A percentile compares a stretch with the other conserved stretches of the same genome.
Conservation (phyloP, 306 rosid genomes). For the Pterocarpus santalinus region DNA sequence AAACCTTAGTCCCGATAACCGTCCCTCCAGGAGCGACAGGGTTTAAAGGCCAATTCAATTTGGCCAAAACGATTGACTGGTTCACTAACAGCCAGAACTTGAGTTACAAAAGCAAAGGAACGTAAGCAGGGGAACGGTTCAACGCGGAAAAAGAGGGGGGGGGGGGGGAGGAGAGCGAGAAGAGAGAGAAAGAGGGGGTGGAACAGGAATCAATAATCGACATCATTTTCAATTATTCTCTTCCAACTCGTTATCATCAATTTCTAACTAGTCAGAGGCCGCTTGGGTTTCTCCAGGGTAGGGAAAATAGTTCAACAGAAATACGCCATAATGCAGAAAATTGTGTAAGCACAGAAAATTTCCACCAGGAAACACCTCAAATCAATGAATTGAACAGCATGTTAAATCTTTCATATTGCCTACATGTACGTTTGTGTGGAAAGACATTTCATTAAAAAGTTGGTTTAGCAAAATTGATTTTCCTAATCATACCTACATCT, state of each 20-base stretch:
- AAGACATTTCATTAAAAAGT: conserved; percentile 33
- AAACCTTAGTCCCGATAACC: not conserved
- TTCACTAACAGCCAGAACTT: not conserved
- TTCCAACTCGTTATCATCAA: conserved; percentile 25
- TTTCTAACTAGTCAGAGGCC: conserved; percentile 4
- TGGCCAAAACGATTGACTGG: not conserved
- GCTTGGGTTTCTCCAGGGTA: conserved; percentile 13
- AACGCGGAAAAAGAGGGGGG: not conserved
- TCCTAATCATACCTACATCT: conserved; percentile 36
- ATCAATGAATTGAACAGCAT: conserved; percentile 46
- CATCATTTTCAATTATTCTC: not conserved
- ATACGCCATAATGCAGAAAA: conserved; percentile 16
- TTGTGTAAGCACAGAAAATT: conserved; percentile 18
- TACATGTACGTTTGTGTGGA: conserved; percentile 11
- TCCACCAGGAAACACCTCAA: not conserved
- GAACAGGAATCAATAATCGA: not conserved
- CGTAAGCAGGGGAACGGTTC: conserved; percentile 1
- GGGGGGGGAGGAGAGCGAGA: not conserved
- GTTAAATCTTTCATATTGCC: conserved; percentile 39
- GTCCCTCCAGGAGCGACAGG: not conserved
- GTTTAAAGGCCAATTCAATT: conserved; percentile 24
- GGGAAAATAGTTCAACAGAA: conserved; percentile 22
- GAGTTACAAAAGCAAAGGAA: conserved; percentile 1
- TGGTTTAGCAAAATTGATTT: conserved; percentile 41
- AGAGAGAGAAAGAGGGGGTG: not conserved